Evolutionary conservation across 2,329 filamentous ascomycete genomes (phyloP).

Genomic region (Ceratocystis lukuohia): DNA sequence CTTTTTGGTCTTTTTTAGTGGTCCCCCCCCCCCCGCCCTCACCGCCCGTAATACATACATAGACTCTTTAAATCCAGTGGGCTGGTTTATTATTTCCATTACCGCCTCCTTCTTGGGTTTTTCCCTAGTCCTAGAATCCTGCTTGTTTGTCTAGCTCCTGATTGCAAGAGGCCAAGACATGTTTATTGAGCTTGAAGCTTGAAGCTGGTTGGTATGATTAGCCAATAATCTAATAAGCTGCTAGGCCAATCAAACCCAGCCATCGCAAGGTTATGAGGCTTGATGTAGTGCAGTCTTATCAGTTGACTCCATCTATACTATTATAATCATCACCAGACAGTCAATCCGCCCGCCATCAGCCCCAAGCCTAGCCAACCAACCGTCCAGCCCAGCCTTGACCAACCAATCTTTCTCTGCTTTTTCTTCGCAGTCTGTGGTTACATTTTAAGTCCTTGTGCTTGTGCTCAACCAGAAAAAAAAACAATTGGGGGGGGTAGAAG

Average conservation of each 20-base stretch:
- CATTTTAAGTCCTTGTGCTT: neutral
- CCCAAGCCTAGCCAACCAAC: neutral
- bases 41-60: neutral
- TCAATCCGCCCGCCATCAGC: neutral
- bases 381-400: neutral
- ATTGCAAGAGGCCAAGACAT: no score
- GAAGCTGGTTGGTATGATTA: no score
- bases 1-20: neutral
- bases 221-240: no score
- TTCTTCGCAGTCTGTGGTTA: neutral
- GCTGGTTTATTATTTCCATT: no score
- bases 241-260: no score
- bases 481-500: neutral
- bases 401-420: neutral
- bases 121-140: no score
- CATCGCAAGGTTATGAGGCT: neutral
- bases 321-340: neutral
- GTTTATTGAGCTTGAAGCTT: no score
- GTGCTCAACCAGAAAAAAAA: constrained; percentile 5
- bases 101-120: no score
- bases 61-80: no score
- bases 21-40: neutral
- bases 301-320: no score
- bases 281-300: neutral
- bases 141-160: no score